These are phyloP conservation scores for Eruca vesicaria DNA, from an alignment of 441 rosid genomes.

Conservation along the genomic window DNA sequence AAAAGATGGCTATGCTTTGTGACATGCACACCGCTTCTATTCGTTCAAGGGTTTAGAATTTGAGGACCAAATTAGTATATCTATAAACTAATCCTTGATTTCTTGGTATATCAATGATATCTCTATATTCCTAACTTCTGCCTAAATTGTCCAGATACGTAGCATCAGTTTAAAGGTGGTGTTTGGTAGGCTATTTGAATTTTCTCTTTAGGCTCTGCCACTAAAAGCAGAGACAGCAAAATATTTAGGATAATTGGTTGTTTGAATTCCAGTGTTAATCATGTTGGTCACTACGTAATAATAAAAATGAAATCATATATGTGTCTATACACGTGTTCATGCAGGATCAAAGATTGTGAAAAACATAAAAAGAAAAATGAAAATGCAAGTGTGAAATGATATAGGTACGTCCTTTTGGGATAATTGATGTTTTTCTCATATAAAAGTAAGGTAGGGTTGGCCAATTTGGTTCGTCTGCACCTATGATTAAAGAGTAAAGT, in stretches of 20 bases:
- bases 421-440: constrained; percentile 3
- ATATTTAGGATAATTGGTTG: neutral
- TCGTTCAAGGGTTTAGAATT: neutral
- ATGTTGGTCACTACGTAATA: neutral
- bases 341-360: neutral
- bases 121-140: neutral
- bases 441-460: constrained; percentile 4
- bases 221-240: constrained; percentile 16
- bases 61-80: neutral
- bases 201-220: constrained; percentile 16
- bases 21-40: neutral
- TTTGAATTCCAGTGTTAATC: neutral
- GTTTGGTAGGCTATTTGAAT: neutral
- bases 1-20: neutral
- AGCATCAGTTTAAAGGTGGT: constrained; percentile 3
- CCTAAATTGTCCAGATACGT: constrained; percentile 13
- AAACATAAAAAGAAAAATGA: neutral
- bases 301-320: neutral
- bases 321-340: constrained; percentile 6
- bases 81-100: neutral
- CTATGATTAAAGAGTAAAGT: constrained; percentile 13
- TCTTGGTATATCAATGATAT: neutral
- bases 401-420: neutral
- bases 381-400: neutral
- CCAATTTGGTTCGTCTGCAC: constrained; percentile 10